phyloP scores from a whole-genome alignment of 306 rosid genomes.

The Vicia villosa region DNA sequence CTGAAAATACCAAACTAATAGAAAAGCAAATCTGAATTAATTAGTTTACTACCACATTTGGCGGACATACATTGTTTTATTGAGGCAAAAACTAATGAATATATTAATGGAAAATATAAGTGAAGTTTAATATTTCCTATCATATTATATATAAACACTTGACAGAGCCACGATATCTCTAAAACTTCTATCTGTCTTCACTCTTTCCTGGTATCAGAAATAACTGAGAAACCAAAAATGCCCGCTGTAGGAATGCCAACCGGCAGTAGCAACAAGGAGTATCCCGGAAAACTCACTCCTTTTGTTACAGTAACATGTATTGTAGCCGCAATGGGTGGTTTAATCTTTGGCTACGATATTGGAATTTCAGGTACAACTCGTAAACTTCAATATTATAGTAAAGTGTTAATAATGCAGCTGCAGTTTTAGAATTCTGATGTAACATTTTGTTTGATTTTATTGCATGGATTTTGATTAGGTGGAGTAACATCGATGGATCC shows the following conservation, averaged over 20 bases:
- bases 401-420: neutral
- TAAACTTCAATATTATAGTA: neutral
- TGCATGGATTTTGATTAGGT: conserved; percentile 46
- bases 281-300: conserved; percentile 80
- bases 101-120: neutral
- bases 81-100: neutral
- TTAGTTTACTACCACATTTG: neutral
- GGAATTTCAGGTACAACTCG: conserved; percentile 85
- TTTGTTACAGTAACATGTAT: conserved; percentile 71
- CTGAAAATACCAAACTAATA: no score
- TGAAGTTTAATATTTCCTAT: neutral
- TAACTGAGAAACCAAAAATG: conserved; percentile 44
- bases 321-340: conserved; percentile 95
- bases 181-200: conserved; percentile 10
- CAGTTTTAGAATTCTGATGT: neutral
- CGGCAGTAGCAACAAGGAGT: conserved; percentile 45
- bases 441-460: neutral
- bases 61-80: neutral
- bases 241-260: conserved; percentile 55
- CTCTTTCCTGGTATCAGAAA: neutral
- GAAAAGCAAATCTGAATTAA: no score
- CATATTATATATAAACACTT: conserved; percentile 30
- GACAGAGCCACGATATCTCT: neutral
- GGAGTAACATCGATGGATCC: conserved; percentile 94
- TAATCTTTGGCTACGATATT: conserved; percentile 91